Evolutionary conservation across 78 protist species (phyloP).

Genomic region (Dictyostelium intermedium): DNA sequence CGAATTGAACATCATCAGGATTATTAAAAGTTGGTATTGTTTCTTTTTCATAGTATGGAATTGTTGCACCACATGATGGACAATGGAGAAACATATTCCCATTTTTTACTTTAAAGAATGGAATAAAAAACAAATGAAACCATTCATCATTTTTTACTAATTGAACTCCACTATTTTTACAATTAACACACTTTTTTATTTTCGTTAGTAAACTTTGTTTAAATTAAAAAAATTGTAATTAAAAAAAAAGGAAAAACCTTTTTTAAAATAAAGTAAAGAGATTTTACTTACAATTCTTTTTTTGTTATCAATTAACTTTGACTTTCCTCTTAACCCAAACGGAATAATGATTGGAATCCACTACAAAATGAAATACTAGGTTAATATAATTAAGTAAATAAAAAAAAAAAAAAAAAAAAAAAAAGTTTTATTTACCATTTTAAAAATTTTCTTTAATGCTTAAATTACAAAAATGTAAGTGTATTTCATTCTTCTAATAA

Average conservation of each 20-base stretch:
- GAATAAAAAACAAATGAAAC: slow-evolving; percentile 24
- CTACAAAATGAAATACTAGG: background rate
- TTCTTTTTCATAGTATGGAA: slow-evolving; percentile 13
- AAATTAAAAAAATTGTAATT: too few relatives aligned
- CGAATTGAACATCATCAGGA: slow-evolving; percentile 7
- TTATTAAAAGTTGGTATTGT: background rate
- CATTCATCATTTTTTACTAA: slow-evolving; percentile 14
- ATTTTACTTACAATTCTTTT: slow-evolving; percentile 3
- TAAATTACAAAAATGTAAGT: too few relatives aligned
- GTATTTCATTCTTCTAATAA: background rate
- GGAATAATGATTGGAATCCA: slow-evolving; percentile 57
- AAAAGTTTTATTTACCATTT: background rate
- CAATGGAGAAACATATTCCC: slow-evolving; percentile 16
- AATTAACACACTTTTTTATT: slow-evolving; percentile 20
- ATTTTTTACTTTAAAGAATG: background rate
- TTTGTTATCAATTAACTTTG: background rate
- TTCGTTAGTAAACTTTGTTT: background rate
- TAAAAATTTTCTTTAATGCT: too few relatives aligned
- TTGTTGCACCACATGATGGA: slow-evolving; percentile 28
- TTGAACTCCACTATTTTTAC: slow-evolving; percentile 35
- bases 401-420: background rate
- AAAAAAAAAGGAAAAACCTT: too few relatives aligned
- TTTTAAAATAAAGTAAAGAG: too few relatives aligned
- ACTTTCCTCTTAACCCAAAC: slow-evolving; percentile 7
- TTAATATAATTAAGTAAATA: background rate